Percentiles rank a stretch among this genome's conserved stretches.
These are phyloP conservation scores for Melampsora occidentalis DNA, from an alignment of 1,284 basidiomycete species.

Conservation along the genomic window DNA sequence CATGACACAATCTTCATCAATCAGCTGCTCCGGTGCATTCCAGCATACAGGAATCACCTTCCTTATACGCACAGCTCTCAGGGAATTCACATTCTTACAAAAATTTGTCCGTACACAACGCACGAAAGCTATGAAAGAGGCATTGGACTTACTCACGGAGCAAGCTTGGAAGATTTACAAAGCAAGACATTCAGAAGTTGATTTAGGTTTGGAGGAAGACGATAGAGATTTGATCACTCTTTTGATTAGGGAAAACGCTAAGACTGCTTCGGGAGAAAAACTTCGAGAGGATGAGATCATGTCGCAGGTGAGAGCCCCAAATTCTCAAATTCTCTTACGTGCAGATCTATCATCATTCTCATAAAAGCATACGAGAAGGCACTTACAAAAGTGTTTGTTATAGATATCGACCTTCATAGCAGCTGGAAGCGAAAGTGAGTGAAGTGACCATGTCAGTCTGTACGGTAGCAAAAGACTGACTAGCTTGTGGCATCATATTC, in stretches of 20 bases:
- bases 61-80: neutral
- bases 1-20: neutral
- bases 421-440: conserved; percentile 18
- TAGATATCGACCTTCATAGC: conserved; percentile 12
- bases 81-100: neutral
- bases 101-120: neutral
- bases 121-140: neutral
- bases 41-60: neutral
- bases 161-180: conserved; percentile 15
- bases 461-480: neutral
- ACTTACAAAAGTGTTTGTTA: neutral
- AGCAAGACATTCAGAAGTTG: conserved; percentile 2
- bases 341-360: neutral
- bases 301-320: conserved; percentile 21
- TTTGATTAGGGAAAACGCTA: conserved; percentile 1
- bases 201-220: conserved; percentile 18
- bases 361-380: too few species aligned
- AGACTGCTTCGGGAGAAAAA: neutral
- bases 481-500: neutral
- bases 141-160: neutral
- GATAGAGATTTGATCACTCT: conserved; percentile 14
- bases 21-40: neutral
- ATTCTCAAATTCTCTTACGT: conserved; percentile 5
- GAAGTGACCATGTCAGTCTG: neutral
- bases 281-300: conserved; percentile 5